Evolutionary conservation across 306 rosid genomes (phyloP).

Genomic region (Vigna reflexopilosa): DNA sequence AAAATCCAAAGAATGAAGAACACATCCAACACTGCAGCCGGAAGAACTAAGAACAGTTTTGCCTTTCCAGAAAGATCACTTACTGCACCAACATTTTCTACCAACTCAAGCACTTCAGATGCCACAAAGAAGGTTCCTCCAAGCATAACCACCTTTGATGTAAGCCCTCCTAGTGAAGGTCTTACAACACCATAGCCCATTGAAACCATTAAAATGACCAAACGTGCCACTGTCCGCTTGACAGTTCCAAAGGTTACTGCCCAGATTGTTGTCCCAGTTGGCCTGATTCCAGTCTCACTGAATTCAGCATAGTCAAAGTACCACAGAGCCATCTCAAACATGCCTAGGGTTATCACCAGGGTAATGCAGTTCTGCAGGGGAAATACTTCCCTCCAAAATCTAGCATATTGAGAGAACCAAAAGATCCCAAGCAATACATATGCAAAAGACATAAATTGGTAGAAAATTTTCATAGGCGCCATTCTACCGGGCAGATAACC

Average conservation of each 20-base stretch:
- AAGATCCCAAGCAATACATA: constrained; percentile 83
- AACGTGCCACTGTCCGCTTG: constrained; percentile 84
- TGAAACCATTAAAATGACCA: constrained; percentile 81
- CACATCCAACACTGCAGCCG: constrained; percentile 90
- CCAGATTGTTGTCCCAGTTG: constrained; percentile 91
- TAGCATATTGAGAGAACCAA: constrained; percentile 94
- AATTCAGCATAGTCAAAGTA: constrained; percentile 92
- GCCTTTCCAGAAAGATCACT: constrained; percentile 98
- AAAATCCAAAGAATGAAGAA: constrained; percentile 98
- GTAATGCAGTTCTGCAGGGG: constrained; percentile 96
- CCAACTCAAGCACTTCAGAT: constrained; percentile 92
- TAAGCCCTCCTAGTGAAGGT: constrained; percentile 97
- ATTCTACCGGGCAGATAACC: constrained; percentile 97
- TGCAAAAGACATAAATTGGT: constrained; percentile 90
- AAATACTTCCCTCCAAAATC: constrained; percentile 88
- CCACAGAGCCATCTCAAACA: constrained; percentile 97
- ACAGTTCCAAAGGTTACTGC: constrained; percentile 90
- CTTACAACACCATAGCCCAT: constrained; percentile 99
- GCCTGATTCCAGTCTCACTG: constrained; percentile 90
- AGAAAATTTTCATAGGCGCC: constrained; percentile 94
- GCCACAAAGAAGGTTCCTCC: constrained; percentile 95
- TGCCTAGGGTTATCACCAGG: constrained; percentile 86
- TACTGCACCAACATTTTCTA: constrained; percentile 93
- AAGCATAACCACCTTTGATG: constrained; percentile 88
- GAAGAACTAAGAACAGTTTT: constrained; percentile 88